These are phyloP conservation scores for Phytophthora parvispora DNA, from an alignment of 352 stramenopile genomes.

Conservation along the genomic window DNA sequence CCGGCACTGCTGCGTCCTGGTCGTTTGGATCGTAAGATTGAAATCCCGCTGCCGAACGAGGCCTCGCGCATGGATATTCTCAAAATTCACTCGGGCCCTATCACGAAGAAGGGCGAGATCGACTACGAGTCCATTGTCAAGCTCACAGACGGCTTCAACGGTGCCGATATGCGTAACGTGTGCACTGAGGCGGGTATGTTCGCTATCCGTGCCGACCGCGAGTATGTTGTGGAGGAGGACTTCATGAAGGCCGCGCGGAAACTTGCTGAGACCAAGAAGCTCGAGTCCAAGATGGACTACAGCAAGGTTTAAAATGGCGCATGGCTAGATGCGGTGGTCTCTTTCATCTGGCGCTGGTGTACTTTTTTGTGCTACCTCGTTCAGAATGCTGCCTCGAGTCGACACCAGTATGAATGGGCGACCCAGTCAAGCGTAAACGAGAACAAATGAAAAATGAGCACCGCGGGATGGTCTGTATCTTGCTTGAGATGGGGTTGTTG, in stretches of 20 bases:
- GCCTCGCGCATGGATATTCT: slow-evolving; percentile 99
- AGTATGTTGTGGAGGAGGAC: slow-evolving; percentile 99
- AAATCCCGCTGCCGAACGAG: slow-evolving; percentile 99
- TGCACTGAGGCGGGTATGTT: slow-evolving; percentile 98
- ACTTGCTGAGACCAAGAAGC: slow-evolving; percentile 99
- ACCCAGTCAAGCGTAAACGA: slow-evolving; percentile 21
- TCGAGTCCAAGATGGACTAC: slow-evolving; percentile 99
- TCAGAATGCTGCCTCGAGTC: slow-evolving; percentile 2
- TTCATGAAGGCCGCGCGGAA: slow-evolving; percentile 99
- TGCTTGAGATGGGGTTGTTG: slow-evolving; percentile 9
- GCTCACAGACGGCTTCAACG: slow-evolving; percentile 99
- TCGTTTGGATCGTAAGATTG: slow-evolving; percentile 99
- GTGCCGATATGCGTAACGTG: slow-evolving; percentile 99
- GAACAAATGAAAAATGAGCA: slow-evolving; percentile 39
- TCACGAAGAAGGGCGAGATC: slow-evolving; percentile 99
- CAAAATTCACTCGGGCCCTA: slow-evolving; percentile 99
- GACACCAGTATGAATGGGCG: slow-evolving; percentile 12
- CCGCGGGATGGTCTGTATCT: slow-evolving; percentile 25
- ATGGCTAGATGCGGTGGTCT: neutral
- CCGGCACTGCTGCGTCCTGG: slow-evolving; percentile 98
- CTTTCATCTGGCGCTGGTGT: neutral
- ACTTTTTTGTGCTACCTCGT: slow-evolving; percentile 13
- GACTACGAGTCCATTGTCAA: slow-evolving; percentile 99
- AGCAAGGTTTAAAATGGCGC: slow-evolving; percentile 97
- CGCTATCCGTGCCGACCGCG: slow-evolving; percentile 98